Conservation (phyloP, 176 grass and related monocot species). For the Dactylis glomerata region DNA sequence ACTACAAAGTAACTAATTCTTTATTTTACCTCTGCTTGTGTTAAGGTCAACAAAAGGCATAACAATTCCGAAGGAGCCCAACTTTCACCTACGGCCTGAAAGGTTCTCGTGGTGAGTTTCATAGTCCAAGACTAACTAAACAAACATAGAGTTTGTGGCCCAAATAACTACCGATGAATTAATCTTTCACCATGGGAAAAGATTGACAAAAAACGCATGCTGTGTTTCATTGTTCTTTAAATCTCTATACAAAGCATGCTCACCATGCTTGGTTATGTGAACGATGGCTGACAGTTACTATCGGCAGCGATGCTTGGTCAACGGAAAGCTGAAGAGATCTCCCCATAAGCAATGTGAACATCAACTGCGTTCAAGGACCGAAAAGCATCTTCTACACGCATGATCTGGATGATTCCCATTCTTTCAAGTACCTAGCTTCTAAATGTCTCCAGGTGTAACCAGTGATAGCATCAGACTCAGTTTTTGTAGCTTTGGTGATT, state of each 20-base stretch:
- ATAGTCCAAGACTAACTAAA: background rate
- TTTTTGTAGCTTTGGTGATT: conserved; percentile 18
- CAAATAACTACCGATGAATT: background rate
- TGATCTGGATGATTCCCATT: conserved; percentile 18
- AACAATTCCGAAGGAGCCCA: conserved; percentile 82
- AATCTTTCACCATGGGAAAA: background rate
- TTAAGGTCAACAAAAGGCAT: conserved; percentile 68
- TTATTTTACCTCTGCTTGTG: conserved; percentile 2
- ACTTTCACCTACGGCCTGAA: conserved; percentile 52
- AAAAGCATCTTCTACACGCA: background rate
- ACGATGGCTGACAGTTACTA: conserved; percentile 69
- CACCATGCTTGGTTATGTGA: conserved; percentile 34
- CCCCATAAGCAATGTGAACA: background rate
- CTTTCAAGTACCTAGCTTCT: background rate
- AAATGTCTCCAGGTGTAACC: background rate
- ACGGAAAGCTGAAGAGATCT: conserved; percentile 37
- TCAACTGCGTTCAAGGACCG: background rate
- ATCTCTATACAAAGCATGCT: conserved; percentile 44
- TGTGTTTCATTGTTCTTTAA: background rate
- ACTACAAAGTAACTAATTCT: conserved; percentile 14
- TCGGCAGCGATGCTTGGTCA: conserved; percentile 50
- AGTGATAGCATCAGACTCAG: background rate
- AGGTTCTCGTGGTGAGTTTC: conserved; percentile 65
- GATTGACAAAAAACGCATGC: background rate
- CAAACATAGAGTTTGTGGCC: background rate